Evolutionary conservation across 2,329 filamentous ascomycete species (phyloP).

Genomic region (Botrytis hyacinthi): DNA sequence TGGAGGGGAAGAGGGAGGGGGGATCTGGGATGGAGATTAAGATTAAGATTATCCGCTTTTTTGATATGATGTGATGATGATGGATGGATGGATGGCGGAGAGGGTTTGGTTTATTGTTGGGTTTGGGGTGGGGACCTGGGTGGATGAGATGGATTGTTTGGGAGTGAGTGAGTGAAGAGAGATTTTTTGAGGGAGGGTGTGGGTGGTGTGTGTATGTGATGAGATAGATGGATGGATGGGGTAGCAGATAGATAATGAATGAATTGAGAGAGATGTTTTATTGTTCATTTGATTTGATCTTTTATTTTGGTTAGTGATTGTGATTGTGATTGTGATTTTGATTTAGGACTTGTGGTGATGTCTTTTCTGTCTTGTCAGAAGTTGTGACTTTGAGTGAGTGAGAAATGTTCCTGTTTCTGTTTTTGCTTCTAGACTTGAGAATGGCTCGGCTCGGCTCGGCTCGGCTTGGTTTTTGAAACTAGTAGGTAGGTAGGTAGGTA

Average conservation of each 20-base stretch:
- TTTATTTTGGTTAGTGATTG: neutral
- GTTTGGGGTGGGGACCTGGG: neutral
- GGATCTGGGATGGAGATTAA: no score
- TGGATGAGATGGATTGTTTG: no score
- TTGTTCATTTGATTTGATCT: neutral
- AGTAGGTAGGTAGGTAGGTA: no score
- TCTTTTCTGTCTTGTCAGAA: no score
- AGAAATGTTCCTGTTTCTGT: neutral
- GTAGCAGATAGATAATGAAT: neutral
- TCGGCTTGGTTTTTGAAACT: neutral
- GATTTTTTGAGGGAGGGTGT: neutral
- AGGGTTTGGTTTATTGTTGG: neutral
- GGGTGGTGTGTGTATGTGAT: neutral
- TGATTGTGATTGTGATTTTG: neutral
- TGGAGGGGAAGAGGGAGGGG: neutral
- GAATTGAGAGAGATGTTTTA: neutral
- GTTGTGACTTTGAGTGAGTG: neutral
- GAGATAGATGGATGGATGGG: neutral
- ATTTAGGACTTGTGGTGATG: neutral
- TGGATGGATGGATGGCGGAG: neutral
- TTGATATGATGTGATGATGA: slow-evolving; percentile 11
- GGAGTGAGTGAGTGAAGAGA: neutral
- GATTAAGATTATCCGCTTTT: neutral
- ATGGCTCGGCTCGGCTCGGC: neutral
- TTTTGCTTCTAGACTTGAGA: neutral